A percentile compares a stretch with the other conserved stretches of the same genome.
These are phyloP conservation scores for Daldinia bambusicola DNA, from an alignment of 495 filamentous ascomycete species.

Conservation along the genomic window DNA sequence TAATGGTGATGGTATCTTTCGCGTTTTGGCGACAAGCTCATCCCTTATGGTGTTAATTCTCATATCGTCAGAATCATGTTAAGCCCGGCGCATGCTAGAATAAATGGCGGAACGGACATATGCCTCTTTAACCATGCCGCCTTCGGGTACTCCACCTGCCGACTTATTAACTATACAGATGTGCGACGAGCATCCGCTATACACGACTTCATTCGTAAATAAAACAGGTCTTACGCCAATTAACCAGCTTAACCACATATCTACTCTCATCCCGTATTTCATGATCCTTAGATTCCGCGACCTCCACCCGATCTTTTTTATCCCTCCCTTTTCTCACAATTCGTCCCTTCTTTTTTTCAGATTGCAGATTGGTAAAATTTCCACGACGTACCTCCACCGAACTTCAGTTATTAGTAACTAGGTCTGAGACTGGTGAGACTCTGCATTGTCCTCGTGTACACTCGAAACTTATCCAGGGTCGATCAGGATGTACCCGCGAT, in stretches of 20 bases:
- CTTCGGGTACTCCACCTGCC: constrained; percentile 32
- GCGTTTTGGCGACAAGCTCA: constrained; percentile 30
- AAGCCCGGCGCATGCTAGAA: constrained; percentile 1
- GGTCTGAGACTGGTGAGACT: constrained; percentile 39
- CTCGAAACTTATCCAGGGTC: constrained; percentile 40
- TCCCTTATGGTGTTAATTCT: constrained; percentile 19
- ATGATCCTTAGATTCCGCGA: constrained; percentile 16
- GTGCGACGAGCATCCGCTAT: constrained; percentile 13
- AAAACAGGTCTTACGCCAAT: constrained; percentile 1
- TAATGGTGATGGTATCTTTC: constrained; percentile 19
- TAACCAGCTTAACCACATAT: constrained; percentile 5
- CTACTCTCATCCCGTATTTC: constrained; percentile 16
- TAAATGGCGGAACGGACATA: constrained; percentile 15
- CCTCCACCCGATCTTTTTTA: constrained; percentile 11
- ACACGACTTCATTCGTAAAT: constrained; percentile 16
- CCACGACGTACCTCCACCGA: constrained; percentile 16
- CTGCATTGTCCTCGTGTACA: constrained; percentile 41
- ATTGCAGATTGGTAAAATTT: constrained; percentile 20
- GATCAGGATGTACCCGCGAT: constrained; percentile 38
- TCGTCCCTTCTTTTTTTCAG: constrained; percentile 26
- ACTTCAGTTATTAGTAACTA: constrained; percentile 14
- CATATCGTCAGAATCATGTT: constrained; percentile 13
- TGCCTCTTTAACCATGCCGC: constrained; percentile 24
- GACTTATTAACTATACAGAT: constrained; percentile 23
- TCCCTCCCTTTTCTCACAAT: neutral